Evolutionary conservation across 2,329 filamentous ascomycete species (phyloP).

Genomic region (Myrmaecium sp.): DNA sequence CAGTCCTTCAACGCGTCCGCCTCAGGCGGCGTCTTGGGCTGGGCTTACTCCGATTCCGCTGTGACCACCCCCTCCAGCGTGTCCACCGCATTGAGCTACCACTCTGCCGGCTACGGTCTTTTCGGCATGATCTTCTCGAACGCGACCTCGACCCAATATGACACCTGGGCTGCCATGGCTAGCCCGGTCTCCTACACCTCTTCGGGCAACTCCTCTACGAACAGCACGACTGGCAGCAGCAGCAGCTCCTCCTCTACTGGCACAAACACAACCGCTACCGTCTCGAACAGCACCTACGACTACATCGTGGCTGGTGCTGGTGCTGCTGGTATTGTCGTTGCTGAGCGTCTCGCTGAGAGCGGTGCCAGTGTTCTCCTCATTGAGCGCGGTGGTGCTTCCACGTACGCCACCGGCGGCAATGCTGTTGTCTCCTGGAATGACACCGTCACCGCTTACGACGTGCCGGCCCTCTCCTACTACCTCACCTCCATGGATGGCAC

Average conservation of each 20-base stretch:
- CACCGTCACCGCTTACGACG: conserved; percentile 20
- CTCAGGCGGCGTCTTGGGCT: conserved; percentile 14
- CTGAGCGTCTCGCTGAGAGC: conserved; percentile 20
- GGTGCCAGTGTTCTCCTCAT: conserved; percentile 22
- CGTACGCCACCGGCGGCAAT: conserved; percentile 15
- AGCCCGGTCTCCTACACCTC: conserved; percentile 8
- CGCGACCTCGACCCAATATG: conserved; percentile 16
- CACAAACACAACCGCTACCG: conserved; percentile 7
- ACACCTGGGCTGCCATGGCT: conserved; percentile 18
- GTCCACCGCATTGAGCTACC: conserved; percentile 12
- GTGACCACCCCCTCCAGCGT: conserved; percentile 11
- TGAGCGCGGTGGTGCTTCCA: conserved; percentile 22
- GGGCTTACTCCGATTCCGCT: conserved; percentile 13
- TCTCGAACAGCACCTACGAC: conserved; percentile 20
- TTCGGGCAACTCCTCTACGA: conserved; percentile 5
- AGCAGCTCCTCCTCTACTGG: conserved; percentile 9
- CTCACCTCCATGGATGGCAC: conserved; percentile 11
- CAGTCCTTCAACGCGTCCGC: conserved; percentile 10
- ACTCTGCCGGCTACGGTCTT: conserved; percentile 15
- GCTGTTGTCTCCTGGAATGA: conserved; percentile 17
- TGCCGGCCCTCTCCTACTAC: conserved; percentile 19
- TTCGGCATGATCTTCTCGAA: conserved; percentile 15
- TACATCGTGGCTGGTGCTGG: conserved; percentile 25
- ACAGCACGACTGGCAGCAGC: conserved; percentile 13
- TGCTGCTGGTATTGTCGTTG: conserved; percentile 19